phyloP scores from a whole-genome alignment of 257 asterid genomes.

The Nicotiana attenuata region DNA sequence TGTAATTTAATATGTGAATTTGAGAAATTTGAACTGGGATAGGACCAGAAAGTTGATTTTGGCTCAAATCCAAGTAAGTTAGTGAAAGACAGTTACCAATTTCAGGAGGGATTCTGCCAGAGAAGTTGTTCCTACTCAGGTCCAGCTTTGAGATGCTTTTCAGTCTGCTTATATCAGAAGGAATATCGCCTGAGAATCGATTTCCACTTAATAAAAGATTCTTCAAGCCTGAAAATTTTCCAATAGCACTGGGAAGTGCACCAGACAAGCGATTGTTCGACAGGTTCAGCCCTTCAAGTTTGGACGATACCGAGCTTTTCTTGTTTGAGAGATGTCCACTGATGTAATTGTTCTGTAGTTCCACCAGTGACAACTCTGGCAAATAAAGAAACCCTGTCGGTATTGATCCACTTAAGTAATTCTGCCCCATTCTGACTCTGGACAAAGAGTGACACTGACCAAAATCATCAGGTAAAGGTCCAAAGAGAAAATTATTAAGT shows the following conservation, averaged over 20 bases:
- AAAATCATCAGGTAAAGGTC: slow-evolving; percentile 39
- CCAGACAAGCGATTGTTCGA: slow-evolving; percentile 33
- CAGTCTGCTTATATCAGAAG: slow-evolving; percentile 31
- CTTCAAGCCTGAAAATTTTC: slow-evolving; percentile 32
- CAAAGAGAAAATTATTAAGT: slow-evolving; percentile 37
- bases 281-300: slow-evolving; percentile 30
- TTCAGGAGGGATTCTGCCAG: slow-evolving; percentile 29
- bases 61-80: slow-evolving; percentile 36
- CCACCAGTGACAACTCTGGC: slow-evolving; percentile 32
- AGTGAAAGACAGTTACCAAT: slow-evolving; percentile 31
- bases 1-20: slow-evolving; percentile 35
- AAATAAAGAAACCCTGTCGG: slow-evolving; percentile 37
- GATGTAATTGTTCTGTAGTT: slow-evolving; percentile 34
- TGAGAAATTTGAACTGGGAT: slow-evolving; percentile 36
- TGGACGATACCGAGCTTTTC: slow-evolving; percentile 10
- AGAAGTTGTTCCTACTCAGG: slow-evolving; percentile 32
- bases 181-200: slow-evolving; percentile 29
- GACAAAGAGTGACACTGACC: slow-evolving; percentile 26
- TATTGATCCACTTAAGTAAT: slow-evolving; percentile 32
- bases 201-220: slow-evolving; percentile 29
- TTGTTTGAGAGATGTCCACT: slow-evolving; percentile 22
- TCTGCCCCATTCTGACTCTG: slow-evolving; percentile 40
- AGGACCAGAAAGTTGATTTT: slow-evolving; percentile 36
- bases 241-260: slow-evolving; percentile 28
- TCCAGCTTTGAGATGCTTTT: slow-evolving; percentile 30